These are phyloP conservation scores for Bruguiera gymnorhiza DNA, from an alignment of 345 rosid genomes.

Conservation along the genomic window DNA sequence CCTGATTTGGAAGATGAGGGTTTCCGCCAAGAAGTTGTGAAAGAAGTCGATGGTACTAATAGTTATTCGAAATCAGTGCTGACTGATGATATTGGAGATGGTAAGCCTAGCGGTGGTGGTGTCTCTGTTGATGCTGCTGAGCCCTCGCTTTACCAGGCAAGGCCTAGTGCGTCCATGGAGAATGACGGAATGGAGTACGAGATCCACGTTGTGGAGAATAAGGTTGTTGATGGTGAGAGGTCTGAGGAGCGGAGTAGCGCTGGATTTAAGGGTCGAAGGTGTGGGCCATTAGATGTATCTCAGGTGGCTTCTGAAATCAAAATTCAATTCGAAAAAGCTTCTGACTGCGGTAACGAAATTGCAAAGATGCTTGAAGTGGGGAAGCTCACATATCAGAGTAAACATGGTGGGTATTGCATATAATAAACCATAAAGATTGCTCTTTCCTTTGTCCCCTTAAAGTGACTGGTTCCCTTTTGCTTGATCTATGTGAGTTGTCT, in stretches of 20 bases:
- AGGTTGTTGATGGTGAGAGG: constrained; percentile 54
- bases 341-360: constrained; percentile 75
- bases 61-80: not conserved
- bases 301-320: constrained; percentile 71
- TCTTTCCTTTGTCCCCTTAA: not conserved
- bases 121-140: constrained; percentile 25
- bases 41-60: constrained; percentile 37
- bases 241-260: constrained; percentile 34
- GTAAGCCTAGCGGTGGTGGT: constrained; percentile 15
- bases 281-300: constrained; percentile 37
- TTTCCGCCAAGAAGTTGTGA: constrained; percentile 58
- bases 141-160: constrained; percentile 41
- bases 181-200: constrained; percentile 50
- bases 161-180: constrained; percentile 46
- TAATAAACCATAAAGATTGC: not conserved
- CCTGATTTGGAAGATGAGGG: constrained; percentile 94
- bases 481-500: constrained; percentile 18
- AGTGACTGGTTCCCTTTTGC: not conserved
- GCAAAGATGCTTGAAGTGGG: constrained; percentile 87
- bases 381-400: constrained; percentile 67
- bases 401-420: constrained; percentile 48
- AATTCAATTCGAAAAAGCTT: constrained; percentile 69
- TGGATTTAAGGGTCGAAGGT: constrained; percentile 30
- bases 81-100: not conserved
- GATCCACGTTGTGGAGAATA: constrained; percentile 83